Evolutionary conservation across 1,139 yeast species (phyloP).

Genomic region (Pichia sp.): DNA sequence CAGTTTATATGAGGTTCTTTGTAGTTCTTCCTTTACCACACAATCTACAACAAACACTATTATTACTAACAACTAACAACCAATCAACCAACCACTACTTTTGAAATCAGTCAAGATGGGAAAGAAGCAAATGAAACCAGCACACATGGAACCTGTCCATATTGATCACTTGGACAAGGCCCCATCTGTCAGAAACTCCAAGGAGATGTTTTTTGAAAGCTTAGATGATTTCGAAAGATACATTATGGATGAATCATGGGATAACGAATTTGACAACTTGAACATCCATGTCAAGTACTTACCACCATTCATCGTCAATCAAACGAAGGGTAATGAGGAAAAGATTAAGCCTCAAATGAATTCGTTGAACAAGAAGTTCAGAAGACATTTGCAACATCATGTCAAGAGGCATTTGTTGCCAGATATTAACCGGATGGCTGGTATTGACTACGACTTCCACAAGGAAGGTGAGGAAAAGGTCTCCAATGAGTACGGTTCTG

Average conservation of each 20-base stretch:
- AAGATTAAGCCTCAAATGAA: slow-evolving; percentile 73
- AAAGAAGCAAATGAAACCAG: slow-evolving; percentile 22
- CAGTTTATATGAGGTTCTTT: too few relatives aligned
- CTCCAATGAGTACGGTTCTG: slow-evolving; percentile 37
- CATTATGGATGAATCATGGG: slow-evolving; percentile 73
- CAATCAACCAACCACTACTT: background rate
- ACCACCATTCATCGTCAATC: slow-evolving; percentile 71
- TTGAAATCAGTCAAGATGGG: slow-evolving; percentile 21
- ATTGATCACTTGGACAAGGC: slow-evolving; percentile 29
- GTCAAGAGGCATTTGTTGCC: slow-evolving; percentile 66
- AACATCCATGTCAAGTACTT: slow-evolving; percentile 66
- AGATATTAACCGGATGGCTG: slow-evolving; percentile 63
- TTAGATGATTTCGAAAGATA: slow-evolving; percentile 60
- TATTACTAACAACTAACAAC: too few relatives aligned
- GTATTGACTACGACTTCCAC: slow-evolving; percentile 36
- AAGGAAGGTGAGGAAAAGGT: slow-evolving; percentile 30
- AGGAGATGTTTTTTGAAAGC: slow-evolving; percentile 51
- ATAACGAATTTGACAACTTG: slow-evolving; percentile 66
- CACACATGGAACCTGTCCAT: slow-evolving; percentile 29
- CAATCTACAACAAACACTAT: too few relatives aligned
- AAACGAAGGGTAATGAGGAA: slow-evolving; percentile 67
- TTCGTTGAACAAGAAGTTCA: slow-evolving; percentile 68
- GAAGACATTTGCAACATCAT: slow-evolving; percentile 74
- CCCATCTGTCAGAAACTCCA: slow-evolving; percentile 33
- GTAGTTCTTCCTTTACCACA: too few relatives aligned